Conservation (phyloP, 805 yeast species). For the Hanseniaspora taiwanica region DNA sequence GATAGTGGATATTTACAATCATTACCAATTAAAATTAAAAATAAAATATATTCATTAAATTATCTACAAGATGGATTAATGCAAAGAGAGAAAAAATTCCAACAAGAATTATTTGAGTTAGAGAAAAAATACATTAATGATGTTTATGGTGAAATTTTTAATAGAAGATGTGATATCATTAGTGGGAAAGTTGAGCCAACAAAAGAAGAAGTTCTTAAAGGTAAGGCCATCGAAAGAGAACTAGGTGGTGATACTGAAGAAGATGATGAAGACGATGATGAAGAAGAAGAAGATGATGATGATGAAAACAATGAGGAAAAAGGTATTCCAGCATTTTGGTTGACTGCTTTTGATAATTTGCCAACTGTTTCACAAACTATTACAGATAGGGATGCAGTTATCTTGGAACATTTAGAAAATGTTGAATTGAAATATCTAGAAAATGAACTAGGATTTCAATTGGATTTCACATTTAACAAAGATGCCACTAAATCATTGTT, state of each 20-base stretch:
- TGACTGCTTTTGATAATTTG: slow-evolving; percentile 85
- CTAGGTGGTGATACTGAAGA: slow-evolving; percentile 32
- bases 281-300: slow-evolving; percentile 30
- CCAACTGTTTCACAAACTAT: slow-evolving; percentile 71
- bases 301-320: slow-evolving; percentile 32
- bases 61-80: slow-evolving; percentile 67
- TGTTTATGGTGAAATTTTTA: slow-evolving; percentile 59
- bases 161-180: slow-evolving; percentile 58
- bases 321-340: slow-evolving; percentile 94
- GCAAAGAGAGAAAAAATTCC: slow-evolving; percentile 81
- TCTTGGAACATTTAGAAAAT: slow-evolving; percentile 53
- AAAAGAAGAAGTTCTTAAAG: slow-evolving; percentile 62
- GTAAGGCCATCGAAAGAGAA: slow-evolving; percentile 55
- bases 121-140: slow-evolving; percentile 65
- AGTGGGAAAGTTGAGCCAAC: slow-evolving; percentile 68
- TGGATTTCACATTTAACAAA: slow-evolving; percentile 67
- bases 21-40: slow-evolving; percentile 59
- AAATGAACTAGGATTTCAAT: slow-evolving; percentile 66
- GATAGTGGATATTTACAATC: slow-evolving; percentile 75
- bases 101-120: slow-evolving; percentile 71
- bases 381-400: slow-evolving; percentile 82
- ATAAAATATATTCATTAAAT: slow-evolving; percentile 72
- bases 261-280: slow-evolving; percentile 30
- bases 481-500: slow-evolving; percentile 57
- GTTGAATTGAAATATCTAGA: slow-evolving; percentile 66